Percentiles rank a stretch among this genome's conserved stretches.
Conservation (phyloP, 1,284 basidiomycete genomes). For the Grifola frondosa region DNA sequence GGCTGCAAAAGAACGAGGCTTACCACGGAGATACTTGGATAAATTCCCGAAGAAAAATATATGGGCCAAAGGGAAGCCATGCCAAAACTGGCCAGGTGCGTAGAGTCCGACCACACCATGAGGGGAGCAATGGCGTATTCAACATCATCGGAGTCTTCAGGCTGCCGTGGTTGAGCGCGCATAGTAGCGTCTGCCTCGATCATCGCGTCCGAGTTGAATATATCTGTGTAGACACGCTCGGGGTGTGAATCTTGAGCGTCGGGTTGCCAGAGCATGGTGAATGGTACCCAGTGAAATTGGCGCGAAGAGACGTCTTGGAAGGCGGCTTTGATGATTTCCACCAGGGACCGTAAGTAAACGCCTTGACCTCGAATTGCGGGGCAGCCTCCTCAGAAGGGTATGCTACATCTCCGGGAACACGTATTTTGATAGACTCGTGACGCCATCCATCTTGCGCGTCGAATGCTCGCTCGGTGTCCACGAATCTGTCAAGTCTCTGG, state of each 20-base stretch:
- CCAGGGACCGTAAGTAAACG: conserved; percentile 15
- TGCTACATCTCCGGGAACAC: conserved; percentile 18
- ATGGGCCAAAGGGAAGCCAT: conserved; percentile 11
- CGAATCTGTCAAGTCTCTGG: conserved; percentile 13
- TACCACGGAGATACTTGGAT: conserved; percentile 23
- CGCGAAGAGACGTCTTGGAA: neutral
- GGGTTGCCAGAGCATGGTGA: conserved; percentile 1
- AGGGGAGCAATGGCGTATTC: conserved; percentile 15
- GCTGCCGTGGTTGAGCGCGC: conserved; percentile 1
- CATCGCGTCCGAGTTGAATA: conserved; percentile 18
- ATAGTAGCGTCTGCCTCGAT: conserved; percentile 15
- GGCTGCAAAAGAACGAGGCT: conserved; percentile 11
- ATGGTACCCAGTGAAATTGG: conserved; percentile 5
- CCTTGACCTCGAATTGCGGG: conserved; percentile 24
- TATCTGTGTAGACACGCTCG: conserved; percentile 19
- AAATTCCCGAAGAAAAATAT: conserved; percentile 17
- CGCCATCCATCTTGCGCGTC: conserved; percentile 24
- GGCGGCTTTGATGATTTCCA: conserved; percentile 5
- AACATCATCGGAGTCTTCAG: conserved; percentile 9
- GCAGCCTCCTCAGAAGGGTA: conserved; percentile 22
- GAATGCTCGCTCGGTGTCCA: neutral
- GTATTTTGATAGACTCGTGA: conserved; percentile 22
- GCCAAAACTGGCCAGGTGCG: conserved; percentile 11
- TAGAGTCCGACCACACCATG: conserved; percentile 19
- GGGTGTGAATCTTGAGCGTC: neutral